phyloP scores from a whole-genome alignment of 164 flowering plant genomes.

The Umbellularia californica region DNA sequence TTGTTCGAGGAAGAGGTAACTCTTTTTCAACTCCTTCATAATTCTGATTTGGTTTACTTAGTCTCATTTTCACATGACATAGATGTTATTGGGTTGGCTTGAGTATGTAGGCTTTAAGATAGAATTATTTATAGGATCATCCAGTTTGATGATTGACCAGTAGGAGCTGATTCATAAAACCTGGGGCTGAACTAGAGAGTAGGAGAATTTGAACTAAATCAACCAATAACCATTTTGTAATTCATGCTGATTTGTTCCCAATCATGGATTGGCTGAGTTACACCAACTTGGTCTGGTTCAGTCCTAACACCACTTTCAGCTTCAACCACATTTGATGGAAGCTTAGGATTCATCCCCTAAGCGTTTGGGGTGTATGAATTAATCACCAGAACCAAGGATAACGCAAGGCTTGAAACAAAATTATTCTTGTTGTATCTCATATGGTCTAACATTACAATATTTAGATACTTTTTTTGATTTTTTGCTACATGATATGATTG shows the following conservation, averaged over 20 bases:
- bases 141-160: not conserved
- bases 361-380: too few relatives aligned
- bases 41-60: not conserved
- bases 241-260: conserved; percentile 3
- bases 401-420: too few relatives aligned
- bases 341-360: too few relatives aligned
- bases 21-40: not conserved
- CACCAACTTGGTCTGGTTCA: too few relatives aligned
- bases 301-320: too few relatives aligned
- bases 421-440: too few relatives aligned
- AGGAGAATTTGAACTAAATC: not conserved
- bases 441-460: too few relatives aligned
- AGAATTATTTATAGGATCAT: conserved; percentile 1
- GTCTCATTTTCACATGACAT: not conserved
- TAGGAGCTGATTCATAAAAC: not conserved
- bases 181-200: not conserved
- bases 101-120: not conserved
- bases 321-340: too few relatives aligned
- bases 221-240: not conserved
- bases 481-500: too few relatives aligned
- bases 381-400: too few relatives aligned
- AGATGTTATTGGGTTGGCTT: not conserved
- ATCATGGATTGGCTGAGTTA: not conserved
- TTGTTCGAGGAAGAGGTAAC: conserved; percentile 66
- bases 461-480: too few relatives aligned